These are phyloP conservation scores for Lyophyllum semitale DNA, from an alignment of 768 basidiomycete genomes.

Conservation along the genomic window DNA sequence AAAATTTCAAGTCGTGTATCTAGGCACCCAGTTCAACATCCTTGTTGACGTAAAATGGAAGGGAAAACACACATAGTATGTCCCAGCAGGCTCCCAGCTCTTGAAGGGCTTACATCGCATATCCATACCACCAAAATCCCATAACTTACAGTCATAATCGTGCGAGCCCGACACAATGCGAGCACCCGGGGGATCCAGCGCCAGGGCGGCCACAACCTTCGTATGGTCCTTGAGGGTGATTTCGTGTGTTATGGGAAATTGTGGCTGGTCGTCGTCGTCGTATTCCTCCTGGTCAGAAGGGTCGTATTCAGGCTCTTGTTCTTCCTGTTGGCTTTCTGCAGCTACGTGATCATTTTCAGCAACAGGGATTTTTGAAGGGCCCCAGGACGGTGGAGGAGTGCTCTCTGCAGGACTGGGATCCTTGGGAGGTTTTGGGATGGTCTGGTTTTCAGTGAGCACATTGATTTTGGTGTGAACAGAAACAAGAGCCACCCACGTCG, in stretches of 20 bases:
- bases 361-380: constrained; percentile 3
- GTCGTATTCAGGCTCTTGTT: constrained; percentile 59
- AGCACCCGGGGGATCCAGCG: constrained; percentile 93
- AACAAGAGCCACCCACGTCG: constrained; percentile 30
- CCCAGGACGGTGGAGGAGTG: constrained; percentile 20
- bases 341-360: constrained; percentile 14
- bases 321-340: constrained; percentile 12
- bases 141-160: constrained; percentile 97
- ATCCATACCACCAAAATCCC: constrained; percentile 99
- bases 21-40: constrained; percentile 29
- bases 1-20: constrained; percentile 92
- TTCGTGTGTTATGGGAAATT: constrained; percentile 90
- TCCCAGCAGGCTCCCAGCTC: constrained; percentile 92
- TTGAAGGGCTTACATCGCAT: constrained; percentile 89
- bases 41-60: neutral
- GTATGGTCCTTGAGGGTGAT: constrained; percentile 91
- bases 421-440: neutral
- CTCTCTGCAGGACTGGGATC: neutral
- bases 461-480: neutral
- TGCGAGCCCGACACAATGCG: constrained; percentile 89
- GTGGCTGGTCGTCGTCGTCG: constrained; percentile 51
- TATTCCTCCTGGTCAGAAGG: constrained; percentile 49
- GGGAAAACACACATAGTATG: constrained; percentile 73
- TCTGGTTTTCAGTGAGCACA: constrained; percentile 4
- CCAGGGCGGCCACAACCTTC: constrained; percentile 91